These are phyloP conservation scores for Linanthus parryae DNA, from an alignment of 148 eudicot genomes.

Conservation along the genomic window DNA sequence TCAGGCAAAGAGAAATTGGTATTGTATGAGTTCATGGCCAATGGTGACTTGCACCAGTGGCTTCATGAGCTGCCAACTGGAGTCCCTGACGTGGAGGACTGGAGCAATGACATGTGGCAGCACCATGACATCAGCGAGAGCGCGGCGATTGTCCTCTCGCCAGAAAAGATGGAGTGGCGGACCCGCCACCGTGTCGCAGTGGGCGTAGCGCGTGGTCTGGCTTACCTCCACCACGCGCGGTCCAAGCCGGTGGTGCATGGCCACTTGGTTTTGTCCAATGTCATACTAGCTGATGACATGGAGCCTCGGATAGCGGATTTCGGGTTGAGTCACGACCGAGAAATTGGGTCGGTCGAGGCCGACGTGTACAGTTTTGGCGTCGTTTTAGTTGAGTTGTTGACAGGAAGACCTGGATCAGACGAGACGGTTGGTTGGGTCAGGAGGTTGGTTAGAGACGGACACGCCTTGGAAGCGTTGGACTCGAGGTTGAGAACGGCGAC, in stretches of 20 bases:
- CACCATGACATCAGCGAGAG: slow-evolving; percentile 21
- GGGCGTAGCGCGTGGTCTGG: slow-evolving; percentile 88
- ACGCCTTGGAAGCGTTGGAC: slow-evolving; percentile 41
- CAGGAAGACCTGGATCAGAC: slow-evolving; percentile 37
- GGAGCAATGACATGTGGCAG: slow-evolving; percentile 98
- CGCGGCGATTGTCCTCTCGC: slow-evolving; percentile 23
- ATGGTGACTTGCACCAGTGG: slow-evolving; percentile 90
- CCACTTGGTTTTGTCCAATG: slow-evolving; percentile 74
- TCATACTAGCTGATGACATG: slow-evolving; percentile 52
- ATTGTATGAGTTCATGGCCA: slow-evolving; percentile 74
- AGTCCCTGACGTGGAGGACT: slow-evolving; percentile 66
- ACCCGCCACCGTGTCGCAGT: slow-evolving; percentile 86
- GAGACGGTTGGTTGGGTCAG: slow-evolving; percentile 42
- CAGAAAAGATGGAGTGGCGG: slow-evolving; percentile 58
- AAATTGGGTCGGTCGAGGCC: slow-evolving; percentile 27
- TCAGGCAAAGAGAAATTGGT: slow-evolving; percentile 83
- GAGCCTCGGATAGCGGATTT: slow-evolving; percentile 84
- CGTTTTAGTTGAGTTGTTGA: slow-evolving; percentile 59
- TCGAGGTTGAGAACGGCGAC: slow-evolving; percentile 41
- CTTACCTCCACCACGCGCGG: slow-evolving; percentile 88
- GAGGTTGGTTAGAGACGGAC: slow-evolving; percentile 46
- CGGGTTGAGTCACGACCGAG: slow-evolving; percentile 29
- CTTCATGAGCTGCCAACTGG: slow-evolving; percentile 91
- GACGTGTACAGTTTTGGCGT: slow-evolving; percentile 80
- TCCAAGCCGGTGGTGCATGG: slow-evolving; percentile 85